Conservation (phyloP, 1,139 yeast species). For the Hansenula anomala region DNA sequence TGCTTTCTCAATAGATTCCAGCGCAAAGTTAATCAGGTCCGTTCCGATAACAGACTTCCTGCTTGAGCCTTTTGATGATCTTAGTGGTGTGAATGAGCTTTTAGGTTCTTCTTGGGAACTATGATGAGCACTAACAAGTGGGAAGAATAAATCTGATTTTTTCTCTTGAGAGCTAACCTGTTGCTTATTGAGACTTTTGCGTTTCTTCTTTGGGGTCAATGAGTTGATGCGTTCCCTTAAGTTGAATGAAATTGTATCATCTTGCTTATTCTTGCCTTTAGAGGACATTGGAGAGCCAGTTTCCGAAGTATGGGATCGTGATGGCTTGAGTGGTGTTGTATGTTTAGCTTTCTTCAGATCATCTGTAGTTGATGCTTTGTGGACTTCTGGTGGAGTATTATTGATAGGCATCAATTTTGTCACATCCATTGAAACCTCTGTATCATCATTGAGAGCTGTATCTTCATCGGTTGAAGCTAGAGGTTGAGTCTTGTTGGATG, state of each 20-base stretch:
- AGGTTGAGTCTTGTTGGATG: too few relatives aligned
- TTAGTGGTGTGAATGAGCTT: conserved; percentile 20
- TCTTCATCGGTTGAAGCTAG: too few relatives aligned
- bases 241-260: conserved; percentile 9
- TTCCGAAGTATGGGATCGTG: conserved; percentile 21
- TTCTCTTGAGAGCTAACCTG: not conserved
- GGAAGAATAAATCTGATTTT: not conserved
- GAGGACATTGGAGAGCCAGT: conserved; percentile 23
- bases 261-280: conserved; percentile 13
- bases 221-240: conserved; percentile 19
- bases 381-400: not conserved
- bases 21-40: conserved; percentile 9
- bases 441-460: conserved; percentile 4
- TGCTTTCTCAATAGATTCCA: conserved; percentile 7
- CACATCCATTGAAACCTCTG: conserved; percentile 12
- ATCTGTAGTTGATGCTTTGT: not conserved
- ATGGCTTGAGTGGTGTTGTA: conserved; percentile 4
- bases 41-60: conserved; percentile 8
- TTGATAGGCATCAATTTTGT: conserved; percentile 3
- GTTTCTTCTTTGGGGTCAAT: conserved; percentile 20
- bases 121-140: not conserved
- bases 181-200: conserved; percentile 15
- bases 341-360: not conserved
- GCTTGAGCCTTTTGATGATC: conserved; percentile 9
- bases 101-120: conserved; percentile 11